Conservation (phyloP, 148 eudicot genomes). For the Limonium bicolor region DNA sequence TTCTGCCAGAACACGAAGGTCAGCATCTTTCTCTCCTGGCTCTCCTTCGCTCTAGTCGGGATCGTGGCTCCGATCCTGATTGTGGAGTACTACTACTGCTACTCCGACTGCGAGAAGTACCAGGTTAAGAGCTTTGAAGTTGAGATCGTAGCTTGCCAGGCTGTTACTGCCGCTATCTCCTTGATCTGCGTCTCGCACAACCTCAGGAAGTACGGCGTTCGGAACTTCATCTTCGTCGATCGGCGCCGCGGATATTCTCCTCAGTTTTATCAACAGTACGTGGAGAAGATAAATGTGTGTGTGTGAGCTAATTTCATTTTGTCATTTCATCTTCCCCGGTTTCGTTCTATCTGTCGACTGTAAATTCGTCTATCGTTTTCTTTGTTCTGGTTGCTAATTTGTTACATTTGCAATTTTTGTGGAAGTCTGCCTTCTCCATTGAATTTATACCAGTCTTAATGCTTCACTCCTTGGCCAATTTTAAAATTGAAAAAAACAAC, state of each 20-base stretch:
- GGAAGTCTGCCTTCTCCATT: not conserved
- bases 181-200: conserved; percentile 40
- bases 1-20: conserved; percentile 25
- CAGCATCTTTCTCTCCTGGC: conserved; percentile 22
- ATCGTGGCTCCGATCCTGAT: conserved; percentile 27
- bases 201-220: conserved; percentile 50
- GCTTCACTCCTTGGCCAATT: too few species aligned
- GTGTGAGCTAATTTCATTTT: not conserved
- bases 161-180: conserved; percentile 35
- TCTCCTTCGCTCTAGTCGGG: conserved; percentile 24
- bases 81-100: conserved; percentile 27
- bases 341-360: too few species aligned
- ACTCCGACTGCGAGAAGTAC: conserved; percentile 18
- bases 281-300: conserved; percentile 13
- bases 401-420: not conserved
- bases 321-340: not conserved
- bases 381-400: not conserved
- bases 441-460: not conserved
- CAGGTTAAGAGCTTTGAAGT: conserved; percentile 47
- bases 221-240: conserved; percentile 65
- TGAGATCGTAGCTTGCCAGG: conserved; percentile 35
- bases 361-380: too few species aligned
- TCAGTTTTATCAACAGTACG: conserved; percentile 17
- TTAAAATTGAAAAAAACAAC: too few species aligned
- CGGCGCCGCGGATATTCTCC: conserved; percentile 28